Evolutionary conservation across 1,284 basidiomycete species (phyloP).

Genomic region (Schizophyllum commune): DNA sequence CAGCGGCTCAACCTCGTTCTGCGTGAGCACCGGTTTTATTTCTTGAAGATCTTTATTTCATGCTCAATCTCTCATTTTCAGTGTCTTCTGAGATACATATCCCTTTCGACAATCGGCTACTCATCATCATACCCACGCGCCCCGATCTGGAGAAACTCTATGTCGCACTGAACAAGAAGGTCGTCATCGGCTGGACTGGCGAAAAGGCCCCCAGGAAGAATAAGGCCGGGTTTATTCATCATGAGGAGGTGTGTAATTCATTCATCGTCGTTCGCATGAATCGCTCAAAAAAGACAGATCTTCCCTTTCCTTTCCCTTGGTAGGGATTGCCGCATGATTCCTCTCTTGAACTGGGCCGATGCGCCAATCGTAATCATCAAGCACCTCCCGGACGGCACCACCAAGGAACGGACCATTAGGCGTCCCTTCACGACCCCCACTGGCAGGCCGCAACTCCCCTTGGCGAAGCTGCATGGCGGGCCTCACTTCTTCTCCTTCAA

Average conservation of each 20-base stretch:
- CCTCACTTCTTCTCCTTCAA: neutral
- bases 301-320: neutral
- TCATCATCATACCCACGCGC: neutral
- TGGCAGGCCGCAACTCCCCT: neutral
- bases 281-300: neutral
- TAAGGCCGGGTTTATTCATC: neutral
- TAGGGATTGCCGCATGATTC: neutral
- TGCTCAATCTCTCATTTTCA: neutral
- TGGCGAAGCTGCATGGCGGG: neutral
- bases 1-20: too few relatives aligned
- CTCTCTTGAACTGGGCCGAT: neutral
- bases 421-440: neutral
- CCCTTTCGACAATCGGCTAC: neutral
- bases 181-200: neutral
- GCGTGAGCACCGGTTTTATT: neutral
- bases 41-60: neutral
- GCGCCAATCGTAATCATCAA: neutral
- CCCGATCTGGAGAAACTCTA: neutral
- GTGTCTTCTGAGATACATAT: neutral
- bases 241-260: neutral
- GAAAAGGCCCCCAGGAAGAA: neutral
- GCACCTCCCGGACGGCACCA: too few relatives aligned
- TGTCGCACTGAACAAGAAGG: neutral
- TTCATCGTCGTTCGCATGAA: neutral
- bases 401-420: too few relatives aligned